Conservation (phyloP, 2,329 filamentous ascomycete species). For the Cordyceps militaris region DNA sequence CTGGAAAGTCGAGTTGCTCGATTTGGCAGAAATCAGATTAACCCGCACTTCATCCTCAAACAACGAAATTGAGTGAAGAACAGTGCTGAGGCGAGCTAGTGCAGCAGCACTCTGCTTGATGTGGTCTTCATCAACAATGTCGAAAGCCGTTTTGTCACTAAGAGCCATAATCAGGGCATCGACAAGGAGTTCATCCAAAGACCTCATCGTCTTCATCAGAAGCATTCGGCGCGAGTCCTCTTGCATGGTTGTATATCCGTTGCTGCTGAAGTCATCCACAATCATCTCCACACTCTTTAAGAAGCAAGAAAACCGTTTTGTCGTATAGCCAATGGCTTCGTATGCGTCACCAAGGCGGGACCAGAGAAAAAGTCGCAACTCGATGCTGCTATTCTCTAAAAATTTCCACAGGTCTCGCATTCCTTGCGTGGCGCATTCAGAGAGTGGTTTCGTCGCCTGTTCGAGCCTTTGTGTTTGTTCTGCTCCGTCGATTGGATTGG, state of each 20-base stretch:
- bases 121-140: constrained; percentile 77
- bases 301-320: constrained; percentile 83
- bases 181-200: constrained; percentile 68
- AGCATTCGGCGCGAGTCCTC: constrained; percentile 60
- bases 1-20: constrained; percentile 49
- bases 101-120: constrained; percentile 65
- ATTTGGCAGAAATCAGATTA: constrained; percentile 58
- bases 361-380: constrained; percentile 83
- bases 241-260: constrained; percentile 55
- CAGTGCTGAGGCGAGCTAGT: constrained; percentile 61
- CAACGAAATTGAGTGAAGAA: constrained; percentile 73
- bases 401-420: constrained; percentile 80
- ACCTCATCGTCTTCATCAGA: constrained; percentile 69
- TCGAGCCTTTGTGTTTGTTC: constrained; percentile 12
- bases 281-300: constrained; percentile 82
- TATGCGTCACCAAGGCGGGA: constrained; percentile 87
- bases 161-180: constrained; percentile 63
- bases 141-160: constrained; percentile 64
- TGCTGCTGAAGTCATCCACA: constrained; percentile 52
- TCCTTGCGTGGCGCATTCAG: constrained; percentile 47
- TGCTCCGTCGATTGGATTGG: constrained; percentile 6
- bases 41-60: constrained; percentile 82
- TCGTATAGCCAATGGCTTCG: constrained; percentile 71
- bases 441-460: constrained; percentile 33
- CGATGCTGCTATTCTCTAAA: constrained; percentile 70